Conservation (phyloP, 2,329 filamentous ascomycete species). For the Didymella pomorum region DNA sequence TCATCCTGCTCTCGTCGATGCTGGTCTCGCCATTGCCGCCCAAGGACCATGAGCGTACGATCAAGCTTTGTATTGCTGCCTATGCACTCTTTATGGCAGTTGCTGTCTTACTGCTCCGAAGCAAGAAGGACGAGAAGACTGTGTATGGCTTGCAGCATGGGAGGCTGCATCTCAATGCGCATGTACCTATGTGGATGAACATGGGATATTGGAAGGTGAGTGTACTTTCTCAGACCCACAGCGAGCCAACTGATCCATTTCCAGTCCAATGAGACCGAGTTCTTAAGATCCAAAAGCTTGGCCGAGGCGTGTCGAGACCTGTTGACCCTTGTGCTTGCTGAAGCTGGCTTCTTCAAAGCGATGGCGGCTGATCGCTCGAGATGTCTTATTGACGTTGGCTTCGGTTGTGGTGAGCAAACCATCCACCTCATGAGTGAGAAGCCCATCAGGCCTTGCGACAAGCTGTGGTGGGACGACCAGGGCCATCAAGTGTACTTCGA, state of each 20-base stretch:
- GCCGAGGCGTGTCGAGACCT: constrained; percentile 61
- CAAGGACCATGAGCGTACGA: not conserved
- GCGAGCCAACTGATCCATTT: not conserved
- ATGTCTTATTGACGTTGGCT: constrained; percentile 62
- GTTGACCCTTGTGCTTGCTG: constrained; percentile 57
- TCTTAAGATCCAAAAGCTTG: constrained; percentile 21
- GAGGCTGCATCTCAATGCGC: constrained; percentile 61
- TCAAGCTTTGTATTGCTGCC: not conserved
- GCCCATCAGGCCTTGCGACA: constrained; percentile 25
- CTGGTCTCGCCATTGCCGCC: not conserved
- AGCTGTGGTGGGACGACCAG: constrained; percentile 28
- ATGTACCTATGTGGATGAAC: constrained; percentile 69
- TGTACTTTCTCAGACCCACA: too few relatives aligned
- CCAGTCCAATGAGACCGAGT: not conserved
- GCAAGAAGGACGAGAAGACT: constrained; percentile 1
- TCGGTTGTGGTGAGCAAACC: constrained; percentile 68
- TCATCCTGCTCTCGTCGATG: not conserved
- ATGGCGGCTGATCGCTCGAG: constrained; percentile 4
- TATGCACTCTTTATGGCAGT: not conserved
- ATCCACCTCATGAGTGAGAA: constrained; percentile 51
- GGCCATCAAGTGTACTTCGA: constrained; percentile 21
- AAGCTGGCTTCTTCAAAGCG: constrained; percentile 51
- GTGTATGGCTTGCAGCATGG: constrained; percentile 64
- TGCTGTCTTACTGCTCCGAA: not conserved
- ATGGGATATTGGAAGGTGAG: constrained; percentile 66